A percentile compares a stretch with the other conserved stretches of the same genome.
phyloP scores from a whole-genome alignment of 768 basidiomycete species.

The Daedaleopsis sinensis region DNA sequence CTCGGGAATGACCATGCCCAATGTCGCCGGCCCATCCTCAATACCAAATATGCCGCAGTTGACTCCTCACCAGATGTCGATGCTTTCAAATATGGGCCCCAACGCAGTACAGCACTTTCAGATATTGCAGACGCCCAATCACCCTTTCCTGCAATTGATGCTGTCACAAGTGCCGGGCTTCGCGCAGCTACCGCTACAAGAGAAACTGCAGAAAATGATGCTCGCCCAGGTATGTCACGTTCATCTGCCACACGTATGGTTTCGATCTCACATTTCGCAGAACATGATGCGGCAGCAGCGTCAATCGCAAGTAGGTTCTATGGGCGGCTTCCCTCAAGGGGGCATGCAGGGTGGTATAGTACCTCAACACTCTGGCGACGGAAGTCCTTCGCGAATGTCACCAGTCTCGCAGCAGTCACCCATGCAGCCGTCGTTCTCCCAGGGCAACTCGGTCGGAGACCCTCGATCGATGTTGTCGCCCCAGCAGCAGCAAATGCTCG shows the following conservation, averaged over 20 bases:
- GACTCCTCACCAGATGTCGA: constrained; percentile 21
- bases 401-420: constrained; percentile 26
- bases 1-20: constrained; percentile 12
- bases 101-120: constrained; percentile 47
- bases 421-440: constrained; percentile 21
- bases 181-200: constrained; percentile 47
- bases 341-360: constrained; percentile 18
- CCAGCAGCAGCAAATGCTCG: constrained; percentile 27
- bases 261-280: constrained; percentile 1
- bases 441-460: constrained; percentile 16
- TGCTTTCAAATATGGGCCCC: constrained; percentile 30
- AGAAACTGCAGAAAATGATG: constrained; percentile 64
- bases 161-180: constrained; percentile 55
- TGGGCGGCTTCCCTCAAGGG: constrained; percentile 14
- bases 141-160: constrained; percentile 64
- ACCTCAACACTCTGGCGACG: constrained; percentile 19
- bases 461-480: constrained; percentile 24
- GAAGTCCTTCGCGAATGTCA: constrained; percentile 28
- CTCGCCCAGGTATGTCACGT: constrained; percentile 48
- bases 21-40: constrained; percentile 18
- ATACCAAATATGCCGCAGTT: constrained; percentile 13
- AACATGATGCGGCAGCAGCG: constrained; percentile 36
- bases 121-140: constrained; percentile 54
- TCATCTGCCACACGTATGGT: background rate
- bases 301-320: constrained; percentile 13